Evolutionary conservation across 305 asterid species (phyloP).

Genomic region (Solanum hybrid): DNA sequence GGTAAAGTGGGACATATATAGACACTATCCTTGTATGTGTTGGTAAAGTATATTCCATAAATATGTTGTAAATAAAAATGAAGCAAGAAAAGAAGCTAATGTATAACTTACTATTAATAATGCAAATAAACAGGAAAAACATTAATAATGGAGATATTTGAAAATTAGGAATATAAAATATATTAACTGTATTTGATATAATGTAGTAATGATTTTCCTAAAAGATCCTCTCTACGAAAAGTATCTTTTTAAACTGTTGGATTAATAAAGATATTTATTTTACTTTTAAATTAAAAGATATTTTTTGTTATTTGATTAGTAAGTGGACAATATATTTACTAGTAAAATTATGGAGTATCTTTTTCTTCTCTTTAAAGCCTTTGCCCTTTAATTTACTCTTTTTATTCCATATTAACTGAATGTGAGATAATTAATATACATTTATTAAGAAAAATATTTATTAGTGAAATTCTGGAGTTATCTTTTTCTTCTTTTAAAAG

Average conservation of each 20-base stretch:
- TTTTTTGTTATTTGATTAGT: background rate
- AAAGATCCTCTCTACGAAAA: background rate
- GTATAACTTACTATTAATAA: background rate
- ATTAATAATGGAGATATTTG: background rate
- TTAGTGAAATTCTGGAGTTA: background rate
- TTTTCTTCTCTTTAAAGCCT: background rate
- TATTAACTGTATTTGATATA: background rate
- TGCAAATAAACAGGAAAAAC: background rate
- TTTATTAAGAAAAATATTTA: too few relatives aligned
- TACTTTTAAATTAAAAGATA: background rate
- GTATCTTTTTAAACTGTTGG: background rate
- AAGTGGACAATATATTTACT: background rate
- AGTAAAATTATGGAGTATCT: background rate
- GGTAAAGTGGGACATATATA: background rate
- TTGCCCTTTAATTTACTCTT: background rate
- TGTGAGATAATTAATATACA: too few relatives aligned
- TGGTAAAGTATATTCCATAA: constrained; percentile 1
- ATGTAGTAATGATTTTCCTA: background rate
- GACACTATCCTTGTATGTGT: background rate
- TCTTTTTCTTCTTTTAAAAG: background rate
- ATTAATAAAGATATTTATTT: background rate
- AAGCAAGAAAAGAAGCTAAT: background rate
- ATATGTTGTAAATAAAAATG: background rate
- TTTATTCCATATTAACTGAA: too few relatives aligned
- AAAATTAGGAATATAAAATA: background rate